Base-by-base conservation (phyloP, 169 alveolate species). In the Cyclospora cayetanensis region DNA sequence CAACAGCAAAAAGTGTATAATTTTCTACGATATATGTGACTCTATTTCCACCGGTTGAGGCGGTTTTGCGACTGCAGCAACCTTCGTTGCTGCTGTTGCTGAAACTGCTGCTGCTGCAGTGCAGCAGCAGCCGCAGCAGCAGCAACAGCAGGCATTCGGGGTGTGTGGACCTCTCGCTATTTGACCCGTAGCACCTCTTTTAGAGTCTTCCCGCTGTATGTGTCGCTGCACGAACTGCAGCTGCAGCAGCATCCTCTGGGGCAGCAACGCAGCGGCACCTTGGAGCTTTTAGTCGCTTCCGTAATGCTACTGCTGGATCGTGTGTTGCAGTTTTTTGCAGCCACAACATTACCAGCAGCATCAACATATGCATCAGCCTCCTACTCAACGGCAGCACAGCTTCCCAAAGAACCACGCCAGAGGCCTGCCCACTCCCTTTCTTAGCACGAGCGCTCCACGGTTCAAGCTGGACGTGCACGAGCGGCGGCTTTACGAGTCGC, bases 181-280 rank as follows among this genome's bases (percentile, higher is more conserved):
- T 46, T 46, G 60, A 46, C n/a, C 15, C 15, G 15, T 46, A 46
- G 15, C 60, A 46, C 60, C 15, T 46, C 60, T 46, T 46, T 46
- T 46, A 7, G 60, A 15, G 60, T 7, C 60, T 46, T 46, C 60
- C n/a, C 7, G 60, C 15, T 46, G 70, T 29, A 15, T 20, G 52
- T 37, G 84, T 60, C 18, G 22, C 84, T 27, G 84, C 84, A 72
- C 63, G 63, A 37, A 35, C 84, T 4, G 84, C 84, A 72, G 79
- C 60, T 11, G 60, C 60, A 46, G 60, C 60, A 46, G 60, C 60
- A 46, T 7, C 60, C 7, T 7, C 60, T 11, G 15, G 7, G 15
- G 15, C 60, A 46, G 60, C 60, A 46, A 15, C 60, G 79, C 79
- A 55, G 70, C 70, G n/a, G 70, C 70, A 55, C 9, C 70, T 15